Evolutionary conservation across 352 stramenopile genomes (phyloP), one percentile per base, ranked within the genome.

Genomic region (Phytophthora tentaculata): DNA sequence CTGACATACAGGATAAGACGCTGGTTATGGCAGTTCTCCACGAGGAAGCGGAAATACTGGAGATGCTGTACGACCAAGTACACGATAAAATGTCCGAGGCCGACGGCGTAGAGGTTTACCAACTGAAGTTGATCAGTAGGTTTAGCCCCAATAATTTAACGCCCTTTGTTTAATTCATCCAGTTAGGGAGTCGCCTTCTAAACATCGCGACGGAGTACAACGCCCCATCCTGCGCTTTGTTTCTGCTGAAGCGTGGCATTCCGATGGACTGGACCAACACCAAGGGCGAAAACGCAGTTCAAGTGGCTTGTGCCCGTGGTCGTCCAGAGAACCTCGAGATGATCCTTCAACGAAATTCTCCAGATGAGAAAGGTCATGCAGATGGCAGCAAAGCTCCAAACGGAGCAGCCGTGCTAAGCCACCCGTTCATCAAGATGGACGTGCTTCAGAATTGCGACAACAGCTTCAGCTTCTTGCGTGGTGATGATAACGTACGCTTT

Each of bases 11-110:
- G 64, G 57, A 72, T 19, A 72, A 68, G 28, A 72, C 64, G 1
- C 45, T 72, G 2, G 58, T 68, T 1, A 68, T 72, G 64, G 64
- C 64, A 8, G 64, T 72, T 16, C 58, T 52, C 1, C 64, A 72
- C 45, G 64, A 68, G 9, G 68, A 52, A 12, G 13, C 43, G 16
- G 52, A 13, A 2, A 54, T 68, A 20, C 45, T 72, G 5, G 64
- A 72, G 23, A 35, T 52, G 9, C 47, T 72, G 12, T 72, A 72
- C 41, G 64, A 72, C 20, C 57, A 35, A 0, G 58, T 72, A 19
- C 51, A 64, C 6, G 29, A 67, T 28, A 23, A 37, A 20, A 16
- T 64, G 19, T 49, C 51, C 26, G 0, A 29, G 22, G 51, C 22
- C 3, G 64, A 60, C 12, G 52, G 44, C 8, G 20, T 35, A 20